A percentile compares a stretch with the other conserved stretches of the same genome.
These are phyloP conservation scores for Populus alba DNA, from an alignment of 345 rosid species.

Conservation along the genomic window DNA sequence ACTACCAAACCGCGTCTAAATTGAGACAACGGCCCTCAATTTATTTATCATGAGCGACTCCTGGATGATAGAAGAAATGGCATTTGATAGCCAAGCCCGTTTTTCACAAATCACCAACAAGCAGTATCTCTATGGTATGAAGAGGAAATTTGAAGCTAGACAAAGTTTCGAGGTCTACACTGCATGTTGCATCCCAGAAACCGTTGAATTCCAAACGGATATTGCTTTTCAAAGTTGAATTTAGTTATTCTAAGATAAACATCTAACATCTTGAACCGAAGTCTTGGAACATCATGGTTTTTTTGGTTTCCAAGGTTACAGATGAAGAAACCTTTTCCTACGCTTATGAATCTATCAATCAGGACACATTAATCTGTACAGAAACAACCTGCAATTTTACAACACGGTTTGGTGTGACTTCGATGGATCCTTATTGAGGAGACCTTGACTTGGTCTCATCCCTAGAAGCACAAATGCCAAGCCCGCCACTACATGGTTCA, in stretches of 20 bases:
- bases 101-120: background rate
- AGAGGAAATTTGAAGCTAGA: background rate
- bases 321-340: constrained; percentile 20
- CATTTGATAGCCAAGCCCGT: background rate
- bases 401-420: constrained; percentile 29
- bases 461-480: constrained; percentile 11
- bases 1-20: no score
- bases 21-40: background rate
- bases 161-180: background rate
- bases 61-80: background rate
- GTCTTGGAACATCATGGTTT: constrained; percentile 6
- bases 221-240: background rate
- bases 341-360: constrained; percentile 20
- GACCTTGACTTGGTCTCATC: constrained; percentile 13
- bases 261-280: constrained; percentile 7
- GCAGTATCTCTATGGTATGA: background rate
- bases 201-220: background rate
- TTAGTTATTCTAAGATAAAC: background rate
- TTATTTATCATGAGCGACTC: background rate
- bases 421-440: constrained; percentile 18
- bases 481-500: background rate
- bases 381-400: constrained; percentile 24
- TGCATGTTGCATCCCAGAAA: background rate
- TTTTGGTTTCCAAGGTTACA: constrained; percentile 22
- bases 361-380: constrained; percentile 39